phyloP scores from a whole-genome alignment of 306 rosid species.

The Fragaria nilgerrensis region DNA sequence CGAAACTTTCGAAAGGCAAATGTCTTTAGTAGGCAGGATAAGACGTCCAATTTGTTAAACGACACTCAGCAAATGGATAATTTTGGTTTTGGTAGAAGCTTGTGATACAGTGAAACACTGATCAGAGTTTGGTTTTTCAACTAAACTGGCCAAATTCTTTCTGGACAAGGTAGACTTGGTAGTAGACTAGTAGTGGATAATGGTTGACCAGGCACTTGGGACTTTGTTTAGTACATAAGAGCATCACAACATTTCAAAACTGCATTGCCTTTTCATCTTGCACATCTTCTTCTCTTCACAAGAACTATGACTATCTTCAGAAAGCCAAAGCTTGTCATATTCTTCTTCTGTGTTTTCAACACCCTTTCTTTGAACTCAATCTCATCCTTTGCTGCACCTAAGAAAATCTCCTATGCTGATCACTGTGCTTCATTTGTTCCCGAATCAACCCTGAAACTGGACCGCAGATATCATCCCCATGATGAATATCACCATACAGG shows the following conservation, averaged over 20 bases:
- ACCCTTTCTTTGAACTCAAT: constrained; percentile 19
- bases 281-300: not conserved
- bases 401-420: constrained; percentile 27
- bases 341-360: constrained; percentile 19
- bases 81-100: not conserved
- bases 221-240: not conserved
- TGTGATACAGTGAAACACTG: not conserved
- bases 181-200: not conserved
- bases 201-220: not conserved
- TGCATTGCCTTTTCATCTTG: not conserved
- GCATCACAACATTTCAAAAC: not conserved
- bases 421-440: constrained; percentile 47
- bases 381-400: constrained; percentile 17
- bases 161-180: not conserved
- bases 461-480: not conserved
- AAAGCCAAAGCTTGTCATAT: constrained; percentile 13
- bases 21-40: not conserved
- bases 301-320: not conserved
- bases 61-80: not conserved
- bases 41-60: not conserved
- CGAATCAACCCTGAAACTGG: not conserved
- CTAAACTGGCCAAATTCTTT: not conserved
- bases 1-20: not conserved
- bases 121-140: not conserved
- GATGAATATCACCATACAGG: constrained; percentile 18